Evolutionary conservation across 306 rosid species (phyloP).

Genomic region (Fagus crenata): DNA sequence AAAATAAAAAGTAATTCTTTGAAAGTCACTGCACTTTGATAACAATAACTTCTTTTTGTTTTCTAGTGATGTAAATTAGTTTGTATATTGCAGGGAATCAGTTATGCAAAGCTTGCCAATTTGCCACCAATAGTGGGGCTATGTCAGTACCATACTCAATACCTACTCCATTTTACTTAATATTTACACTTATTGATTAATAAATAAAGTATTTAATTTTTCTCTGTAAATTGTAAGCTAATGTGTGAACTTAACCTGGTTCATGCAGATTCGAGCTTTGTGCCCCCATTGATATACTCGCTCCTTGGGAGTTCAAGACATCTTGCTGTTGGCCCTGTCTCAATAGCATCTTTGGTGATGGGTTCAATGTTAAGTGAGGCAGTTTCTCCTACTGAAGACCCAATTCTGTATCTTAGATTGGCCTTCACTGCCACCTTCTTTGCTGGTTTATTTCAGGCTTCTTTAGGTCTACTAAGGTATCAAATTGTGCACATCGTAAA

Average conservation of each 20-base stretch:
- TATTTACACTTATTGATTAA: not conserved
- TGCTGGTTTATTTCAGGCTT: slow-evolving; percentile 87
- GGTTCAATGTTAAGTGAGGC: slow-evolving; percentile 89
- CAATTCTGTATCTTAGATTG: slow-evolving; percentile 77
- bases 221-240: slow-evolving; percentile 1
- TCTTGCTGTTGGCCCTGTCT: slow-evolving; percentile 94
- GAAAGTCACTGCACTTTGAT: not conserved
- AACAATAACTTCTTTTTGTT: not conserved
- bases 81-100: slow-evolving; percentile 70
- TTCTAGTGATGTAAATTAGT: not conserved
- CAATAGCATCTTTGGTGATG: slow-evolving; percentile 96
- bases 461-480: slow-evolving; percentile 86
- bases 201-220: not conserved
- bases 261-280: slow-evolving; percentile 95
- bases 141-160: slow-evolving; percentile 63
- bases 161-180: not conserved
- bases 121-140: slow-evolving; percentile 94
- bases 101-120: slow-evolving; percentile 97
- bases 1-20: not conserved
- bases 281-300: slow-evolving; percentile 86
- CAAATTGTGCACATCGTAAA: slow-evolving; percentile 4
- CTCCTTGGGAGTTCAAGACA: slow-evolving; percentile 92
- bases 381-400: slow-evolving; percentile 60
- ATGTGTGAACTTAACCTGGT: slow-evolving; percentile 1
- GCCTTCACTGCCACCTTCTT: slow-evolving; percentile 94